phyloP scores from a whole-genome alignment of 805 yeast genomes.

The Sporopachydermia quercuum region DNA sequence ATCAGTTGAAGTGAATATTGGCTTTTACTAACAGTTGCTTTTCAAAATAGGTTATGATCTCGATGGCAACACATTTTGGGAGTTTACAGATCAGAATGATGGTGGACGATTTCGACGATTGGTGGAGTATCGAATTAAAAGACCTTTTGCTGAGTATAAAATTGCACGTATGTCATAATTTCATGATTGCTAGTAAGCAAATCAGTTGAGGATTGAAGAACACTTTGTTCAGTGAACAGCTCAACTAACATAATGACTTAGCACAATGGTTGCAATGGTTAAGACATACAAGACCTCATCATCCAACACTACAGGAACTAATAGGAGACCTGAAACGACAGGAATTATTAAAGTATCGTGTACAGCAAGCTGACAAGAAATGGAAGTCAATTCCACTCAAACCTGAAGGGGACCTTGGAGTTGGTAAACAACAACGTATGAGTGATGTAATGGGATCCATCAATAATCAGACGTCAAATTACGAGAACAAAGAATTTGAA shows the following conservation, averaged over 20 bases:
- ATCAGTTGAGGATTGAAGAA: no score
- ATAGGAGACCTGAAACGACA: slow-evolving; percentile 42
- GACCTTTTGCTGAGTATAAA: slow-evolving; percentile 41
- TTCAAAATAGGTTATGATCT: slow-evolving; percentile 44
- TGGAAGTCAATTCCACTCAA: slow-evolving; percentile 15
- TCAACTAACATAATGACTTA: no score
- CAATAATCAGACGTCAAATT: no score
- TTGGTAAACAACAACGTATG: not conserved
- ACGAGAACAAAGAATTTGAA: no score
- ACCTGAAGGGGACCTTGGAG: no score
- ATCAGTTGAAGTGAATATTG: not conserved
- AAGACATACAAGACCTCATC: slow-evolving; percentile 38
- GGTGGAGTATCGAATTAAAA: slow-evolving; percentile 37
- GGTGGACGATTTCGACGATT: slow-evolving; percentile 44
- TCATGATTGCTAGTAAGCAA: no score
- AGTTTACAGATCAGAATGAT: slow-evolving; percentile 39
- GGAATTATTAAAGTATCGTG: slow-evolving; percentile 33
- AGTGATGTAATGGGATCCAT: not conserved
- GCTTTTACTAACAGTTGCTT: slow-evolving; percentile 5
- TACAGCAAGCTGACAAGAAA: slow-evolving; percentile 29
- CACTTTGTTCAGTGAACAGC: no score
- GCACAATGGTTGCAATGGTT: slow-evolving; percentile 79
- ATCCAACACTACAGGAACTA: slow-evolving; percentile 54
- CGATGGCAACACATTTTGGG: slow-evolving; percentile 83
- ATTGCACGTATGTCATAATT: slow-evolving; percentile 24